A percentile compares a stretch with the other conserved stretches of the same genome.
phyloP scores from a whole-genome alignment of 805 yeast genomes.

The Saccharomycopsis sp. region DNA sequence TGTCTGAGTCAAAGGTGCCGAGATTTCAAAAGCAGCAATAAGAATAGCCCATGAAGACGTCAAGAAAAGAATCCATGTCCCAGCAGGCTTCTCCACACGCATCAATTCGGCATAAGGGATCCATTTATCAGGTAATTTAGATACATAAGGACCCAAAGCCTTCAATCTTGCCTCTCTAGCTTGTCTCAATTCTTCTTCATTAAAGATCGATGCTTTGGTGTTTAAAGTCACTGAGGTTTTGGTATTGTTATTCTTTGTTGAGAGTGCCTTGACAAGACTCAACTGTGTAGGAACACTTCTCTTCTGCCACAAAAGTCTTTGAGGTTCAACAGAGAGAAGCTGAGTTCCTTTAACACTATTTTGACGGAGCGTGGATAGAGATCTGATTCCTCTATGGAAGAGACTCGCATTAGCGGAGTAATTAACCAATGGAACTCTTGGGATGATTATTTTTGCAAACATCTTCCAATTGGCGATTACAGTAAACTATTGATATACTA shows the following conservation, averaged over 20 bases:
- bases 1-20: constrained; percentile 65
- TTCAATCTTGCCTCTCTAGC: constrained; percentile 47
- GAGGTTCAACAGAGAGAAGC: background rate
- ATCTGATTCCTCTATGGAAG: background rate
- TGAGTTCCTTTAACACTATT: background rate
- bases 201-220: constrained; percentile 6
- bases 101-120: constrained; percentile 89
- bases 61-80: constrained; percentile 72
- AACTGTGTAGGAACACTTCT: background rate
- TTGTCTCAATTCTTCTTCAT: constrained; percentile 12
- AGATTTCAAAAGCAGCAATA: constrained; percentile 71
- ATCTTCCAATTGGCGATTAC: constrained; percentile 15
- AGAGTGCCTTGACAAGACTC: background rate
- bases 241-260: background rate
- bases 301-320: background rate
- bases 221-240: background rate
- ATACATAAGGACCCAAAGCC: constrained; percentile 45
- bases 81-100: constrained; percentile 95
- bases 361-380: background rate
- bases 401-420: background rate
- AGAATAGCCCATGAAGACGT: constrained; percentile 93
- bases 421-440: background rate
- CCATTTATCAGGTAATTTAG: constrained; percentile 61
- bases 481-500: too few species aligned
- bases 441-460: constrained; percentile 21